Evolutionary conservation across 2,329 filamentous ascomycete species (phyloP), one percentile per base, ranked within the genome.

Genomic region (Fusarium ambrosium): DNA sequence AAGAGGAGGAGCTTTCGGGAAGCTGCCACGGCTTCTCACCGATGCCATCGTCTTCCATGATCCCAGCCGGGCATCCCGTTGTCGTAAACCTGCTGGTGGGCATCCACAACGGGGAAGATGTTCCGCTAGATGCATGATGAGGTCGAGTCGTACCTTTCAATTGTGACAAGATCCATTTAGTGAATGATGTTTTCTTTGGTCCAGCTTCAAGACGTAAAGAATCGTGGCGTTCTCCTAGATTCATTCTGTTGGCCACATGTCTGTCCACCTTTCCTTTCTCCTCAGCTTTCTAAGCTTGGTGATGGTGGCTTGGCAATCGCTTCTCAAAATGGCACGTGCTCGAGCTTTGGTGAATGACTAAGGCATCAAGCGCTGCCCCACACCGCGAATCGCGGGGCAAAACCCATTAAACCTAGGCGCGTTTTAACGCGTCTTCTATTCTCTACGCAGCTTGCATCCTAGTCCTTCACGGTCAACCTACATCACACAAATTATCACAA

Each of bases 361-460:
- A 79, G 64, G 8, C 20, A 61, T 45, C 36, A 45, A 45, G 34
- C 41, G 11, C 10, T 48, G 69, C 62, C 59, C 70, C 73, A 62
- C 66, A 60, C 20, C 58, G 61, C 20, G 48, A 68, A 76, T 69
- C 77, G 77, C 76, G 77, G 78, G 78, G 79, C 77, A 78, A 61
- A 56, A 56, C 65, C 80, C 78, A 80, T 82, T 80, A 80, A 81
- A 77, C 75, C 34, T 68, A 75, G 77, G 78, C 80, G 81, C 80
- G 80, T 75, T 74, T 68, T 64, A 71, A 81, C 81, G 81, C 81
- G 81, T 82, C 79, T 78, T 73, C 71, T 69, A 68, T 70, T 69
- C 70, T 58, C 71, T 29, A 11, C 41, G 48, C 73, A 75, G 73
- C 67, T 60, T 74, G 58, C 62, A 51, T 66, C 64, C 67, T 66